Evolutionary conservation across 2,329 filamentous ascomycete species (phyloP), one percentile per base, ranked within the genome.

Genomic region (Xylariaceae sp.): DNA sequence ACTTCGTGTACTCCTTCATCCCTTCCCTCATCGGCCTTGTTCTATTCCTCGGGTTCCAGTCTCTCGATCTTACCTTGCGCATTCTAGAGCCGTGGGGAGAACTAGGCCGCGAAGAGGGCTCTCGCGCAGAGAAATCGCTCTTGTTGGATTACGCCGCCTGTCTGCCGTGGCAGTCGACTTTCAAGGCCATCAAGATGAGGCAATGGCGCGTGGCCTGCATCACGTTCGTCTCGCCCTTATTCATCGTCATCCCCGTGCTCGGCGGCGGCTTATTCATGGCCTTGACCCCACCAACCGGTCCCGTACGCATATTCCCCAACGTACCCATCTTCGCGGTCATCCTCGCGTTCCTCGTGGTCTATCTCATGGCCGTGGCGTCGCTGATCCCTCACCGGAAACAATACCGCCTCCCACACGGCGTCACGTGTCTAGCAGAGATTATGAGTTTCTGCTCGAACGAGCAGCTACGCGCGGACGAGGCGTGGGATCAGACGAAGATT

Each of bases 1-100:
- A 96, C 71, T 96, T 96, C 72, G 73, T 96, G 49, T 96, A 91
- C 74, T 84, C 81, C 57, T 90, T 91, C 70, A 53, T 91, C 27
- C 88, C 88, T 0, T 81, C 85, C 2, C 62, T 87, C 0, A 67
- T 91, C 31, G 88, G 85, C 3, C 81, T 85, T 64, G 61, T 87
- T 12, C 72, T 89, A 47, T 88, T 86, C 67, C 77, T 90, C 45
- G 69, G 80, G 49, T 85, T 89, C 68, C 80, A 87, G 58, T 78
- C 80, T 34, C 71, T 90, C 53, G 87, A 91, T 65, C 76, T 83
- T 65, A 76, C 80, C 1, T 67, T 89, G 55, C 83, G 87, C 51
- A 75, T 84, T 34, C 76, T 90, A 2, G 80, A 85, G 61, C 87
- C 88, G 0, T 91, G 86, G 80, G 83, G 79, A 4, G 80, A 85